Conservation (phyloP, 176 grass and related monocot genomes). For the Alloteropsis semialata region DNA sequence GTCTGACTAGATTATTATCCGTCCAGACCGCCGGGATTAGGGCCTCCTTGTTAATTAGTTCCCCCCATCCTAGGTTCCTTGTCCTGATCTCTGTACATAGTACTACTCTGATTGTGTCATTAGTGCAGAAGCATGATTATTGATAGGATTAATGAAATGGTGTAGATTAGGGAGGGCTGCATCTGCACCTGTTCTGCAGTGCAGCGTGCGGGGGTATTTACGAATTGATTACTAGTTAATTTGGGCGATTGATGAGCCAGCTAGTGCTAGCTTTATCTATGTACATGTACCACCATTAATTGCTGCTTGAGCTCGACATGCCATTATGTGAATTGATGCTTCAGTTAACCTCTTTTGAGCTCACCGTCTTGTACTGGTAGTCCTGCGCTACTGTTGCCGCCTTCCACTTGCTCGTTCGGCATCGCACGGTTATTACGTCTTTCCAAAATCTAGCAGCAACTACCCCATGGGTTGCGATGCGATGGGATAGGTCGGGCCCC, state of each 20-base stretch:
- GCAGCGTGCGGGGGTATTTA: neutral
- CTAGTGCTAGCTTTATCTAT: conserved; percentile 29
- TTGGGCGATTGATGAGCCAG: conserved; percentile 31
- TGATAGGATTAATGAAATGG: conserved; percentile 29
- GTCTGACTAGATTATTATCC: conserved; percentile 36
- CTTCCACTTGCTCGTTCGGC: neutral
- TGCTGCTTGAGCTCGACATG: conserved; percentile 33
- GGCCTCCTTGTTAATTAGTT: conserved; percentile 44
- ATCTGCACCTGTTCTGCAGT: neutral
- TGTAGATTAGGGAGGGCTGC: conserved; percentile 29
- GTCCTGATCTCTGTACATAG: conserved; percentile 46
- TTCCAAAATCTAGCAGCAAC: neutral
- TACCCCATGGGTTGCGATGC: neutral
- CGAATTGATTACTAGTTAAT: conserved; percentile 45
- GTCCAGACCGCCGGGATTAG: conserved; percentile 43
- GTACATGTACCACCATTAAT: conserved; percentile 41
- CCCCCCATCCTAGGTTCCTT: conserved; percentile 26
- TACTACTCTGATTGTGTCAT: conserved; percentile 43
- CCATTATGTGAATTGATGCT: conserved; percentile 38
- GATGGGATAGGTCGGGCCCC: neutral
- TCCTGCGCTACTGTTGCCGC: neutral
- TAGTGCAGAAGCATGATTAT: conserved; percentile 16
- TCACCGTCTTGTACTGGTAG: neutral
- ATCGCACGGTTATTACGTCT: neutral
- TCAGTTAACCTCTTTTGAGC: neutral